phyloP scores from a whole-genome alignment of 2,329 filamentous ascomycete species.

The Alternaria dauci region DNA sequence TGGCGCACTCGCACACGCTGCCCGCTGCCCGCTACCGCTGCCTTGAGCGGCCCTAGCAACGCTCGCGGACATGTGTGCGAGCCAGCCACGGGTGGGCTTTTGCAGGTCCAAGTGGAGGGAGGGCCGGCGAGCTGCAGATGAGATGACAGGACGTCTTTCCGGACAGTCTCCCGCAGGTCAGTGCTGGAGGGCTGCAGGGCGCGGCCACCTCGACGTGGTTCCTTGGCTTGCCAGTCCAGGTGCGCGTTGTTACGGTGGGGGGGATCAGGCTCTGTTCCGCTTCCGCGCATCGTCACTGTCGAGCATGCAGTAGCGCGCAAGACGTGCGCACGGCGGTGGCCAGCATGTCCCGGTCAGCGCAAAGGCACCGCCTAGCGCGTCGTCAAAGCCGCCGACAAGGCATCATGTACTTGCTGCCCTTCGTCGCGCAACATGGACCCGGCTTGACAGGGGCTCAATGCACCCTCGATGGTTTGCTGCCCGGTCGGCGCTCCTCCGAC shows the following conservation, averaged over 20 bases:
- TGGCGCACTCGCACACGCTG: conserved; percentile 9
- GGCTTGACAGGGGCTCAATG: conserved; percentile 31
- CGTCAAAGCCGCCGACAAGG: conserved; percentile 37
- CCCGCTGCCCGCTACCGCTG: conserved; percentile 15
- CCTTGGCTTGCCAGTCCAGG: conserved; percentile 13
- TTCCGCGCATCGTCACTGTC: conserved; percentile 42
- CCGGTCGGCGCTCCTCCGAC: conserved; percentile 36
- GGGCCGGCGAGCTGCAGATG: conserved; percentile 17
- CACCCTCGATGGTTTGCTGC: conserved; percentile 41
- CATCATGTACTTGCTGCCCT: conserved; percentile 34
- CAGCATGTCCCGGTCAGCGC: conserved; percentile 23
- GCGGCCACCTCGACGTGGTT: conserved; percentile 21
- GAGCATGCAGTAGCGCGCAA: conserved; percentile 39
- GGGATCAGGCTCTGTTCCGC: conserved; percentile 23
- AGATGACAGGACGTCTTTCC: conserved; percentile 26
- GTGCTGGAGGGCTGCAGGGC: conserved; percentile 26
- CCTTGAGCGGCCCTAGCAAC: conserved; percentile 6
- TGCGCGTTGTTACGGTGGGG: conserved; percentile 33
- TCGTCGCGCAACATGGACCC: conserved; percentile 39
- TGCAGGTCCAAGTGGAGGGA: background rate
- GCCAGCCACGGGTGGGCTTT: conserved; percentile 15
- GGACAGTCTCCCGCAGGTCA: conserved; percentile 28
- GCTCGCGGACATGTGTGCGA: conserved; percentile 6
- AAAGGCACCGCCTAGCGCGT: conserved; percentile 28
- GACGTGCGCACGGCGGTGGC: conserved; percentile 28